Evolutionary conservation across 345 rosid genomes (phyloP), one percentile per base, ranked within the genome.

Genomic region (Sonneratia alba): DNA sequence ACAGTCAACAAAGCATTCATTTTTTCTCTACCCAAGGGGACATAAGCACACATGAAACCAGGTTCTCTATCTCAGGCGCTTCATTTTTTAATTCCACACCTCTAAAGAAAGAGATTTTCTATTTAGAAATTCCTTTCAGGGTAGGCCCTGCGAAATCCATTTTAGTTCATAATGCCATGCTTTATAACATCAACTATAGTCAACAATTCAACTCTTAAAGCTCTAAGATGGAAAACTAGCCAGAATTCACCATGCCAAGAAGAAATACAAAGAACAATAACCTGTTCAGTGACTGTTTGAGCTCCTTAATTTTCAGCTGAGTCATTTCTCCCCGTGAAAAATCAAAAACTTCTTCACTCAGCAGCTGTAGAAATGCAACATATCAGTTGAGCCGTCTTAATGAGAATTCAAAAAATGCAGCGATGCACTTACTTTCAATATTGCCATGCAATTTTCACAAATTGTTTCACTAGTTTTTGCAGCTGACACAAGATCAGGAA

Each of bases 321-420:
- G 98, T 96, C 99, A 96, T 92, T 81, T 96, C 98, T 73, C 99
- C 99, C 72, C 96, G 86, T 68, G 99, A 96, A 84, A 96, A 96
- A 84, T 96, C 99, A 81, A 96, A 96, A 76, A 96, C 99, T 78
- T 96, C 99, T 81, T 96, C 99, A 68, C 98, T 96, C 64, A 96
- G 83, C 72, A 96, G 98, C 99, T 96, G 88, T 62, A 53, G 70
- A 51, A 47, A 64, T 53, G 69, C 45, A 73, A 61, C 40, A 61
- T 55, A 49, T 68, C 53, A 68, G 49, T 15, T 13, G 34, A 3
- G 19, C 3, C 19, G n/a, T 14, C 19, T 11, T 22, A 68, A 68
- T 15, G n/a, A 43, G 55, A n/a, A 27, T 62, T 27, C 37, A 27
- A 62, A 12, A 27, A 10, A 27, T 1, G 38, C 32, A 62, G 13